Evolutionary conservation across 345 rosid genomes (phyloP).

Genomic region (Rubroshorea leprosula): DNA sequence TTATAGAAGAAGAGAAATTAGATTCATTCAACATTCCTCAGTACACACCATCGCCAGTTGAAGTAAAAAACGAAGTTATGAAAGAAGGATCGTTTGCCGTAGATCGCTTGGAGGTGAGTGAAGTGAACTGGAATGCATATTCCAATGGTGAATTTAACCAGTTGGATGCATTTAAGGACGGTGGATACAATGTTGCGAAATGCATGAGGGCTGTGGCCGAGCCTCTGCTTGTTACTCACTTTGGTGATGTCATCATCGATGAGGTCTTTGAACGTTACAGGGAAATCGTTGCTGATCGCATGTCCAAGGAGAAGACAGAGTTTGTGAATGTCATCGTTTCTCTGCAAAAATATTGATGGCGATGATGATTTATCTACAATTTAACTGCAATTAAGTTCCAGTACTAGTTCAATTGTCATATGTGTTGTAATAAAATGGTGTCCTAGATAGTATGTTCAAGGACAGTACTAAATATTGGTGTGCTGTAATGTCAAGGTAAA

Average conservation of each 20-base stretch:
- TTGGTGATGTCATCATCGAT: constrained; percentile 18
- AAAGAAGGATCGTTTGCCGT: constrained; percentile 36
- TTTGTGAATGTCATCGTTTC: not conserved
- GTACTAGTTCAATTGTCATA: no score
- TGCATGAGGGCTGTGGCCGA: constrained; percentile 11
- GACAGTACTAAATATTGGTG: no score
- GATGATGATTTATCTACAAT: no score
- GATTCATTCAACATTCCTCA: constrained; percentile 35
- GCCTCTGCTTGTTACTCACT: constrained; percentile 13
- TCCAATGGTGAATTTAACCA: not conserved
- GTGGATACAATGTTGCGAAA: constrained; percentile 10
- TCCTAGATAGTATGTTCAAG: no score
- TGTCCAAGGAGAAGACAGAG: not conserved
- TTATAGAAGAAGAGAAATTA: constrained; percentile 29
- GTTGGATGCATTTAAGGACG: not conserved
- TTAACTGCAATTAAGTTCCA: no score
- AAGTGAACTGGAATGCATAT: not conserved
- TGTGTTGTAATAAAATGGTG: no score
- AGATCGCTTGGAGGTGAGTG: constrained; percentile 21
- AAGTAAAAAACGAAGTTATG: constrained; percentile 20
- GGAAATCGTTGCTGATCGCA: not conserved
- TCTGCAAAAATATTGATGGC: not conserved
- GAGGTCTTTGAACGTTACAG: constrained; percentile 1
- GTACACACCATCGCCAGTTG: constrained; percentile 30
- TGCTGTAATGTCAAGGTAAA: no score